A percentile compares a stretch with the other conserved stretches of the same genome.
These are phyloP conservation scores for Globisporangium cederbergense DNA, from an alignment of 352 stramenopile genomes.

Conservation along the genomic window DNA sequence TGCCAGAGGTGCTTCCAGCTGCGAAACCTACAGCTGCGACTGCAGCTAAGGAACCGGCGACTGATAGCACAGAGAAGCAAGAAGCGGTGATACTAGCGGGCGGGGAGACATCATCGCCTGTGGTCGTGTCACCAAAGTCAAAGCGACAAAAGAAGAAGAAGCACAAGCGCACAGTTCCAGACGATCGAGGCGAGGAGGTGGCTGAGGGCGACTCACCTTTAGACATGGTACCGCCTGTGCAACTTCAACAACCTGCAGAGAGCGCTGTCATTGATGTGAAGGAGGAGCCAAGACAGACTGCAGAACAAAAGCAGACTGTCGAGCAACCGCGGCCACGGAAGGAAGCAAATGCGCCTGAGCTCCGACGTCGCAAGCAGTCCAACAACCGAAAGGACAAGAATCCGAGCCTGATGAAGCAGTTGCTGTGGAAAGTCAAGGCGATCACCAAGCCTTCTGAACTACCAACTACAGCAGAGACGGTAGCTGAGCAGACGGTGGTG, in stretches of 20 bases:
- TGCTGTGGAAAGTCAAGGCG: conserved; percentile 60
- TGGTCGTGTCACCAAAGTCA: conserved; percentile 6
- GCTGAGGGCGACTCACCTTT: neutral
- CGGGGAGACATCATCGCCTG: neutral
- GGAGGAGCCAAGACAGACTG: too few relatives aligned
- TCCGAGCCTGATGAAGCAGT: conserved; percentile 45
- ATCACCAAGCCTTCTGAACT: neutral
- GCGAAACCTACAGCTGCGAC: neutral
- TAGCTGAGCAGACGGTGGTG: neutral
- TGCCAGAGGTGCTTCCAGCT: too few relatives aligned
- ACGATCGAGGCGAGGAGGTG: neutral
- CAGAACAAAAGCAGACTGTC: neutral
- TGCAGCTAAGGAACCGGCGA: neutral
- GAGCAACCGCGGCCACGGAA: conserved; percentile 8
- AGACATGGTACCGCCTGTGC: neutral
- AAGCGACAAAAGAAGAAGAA: conserved; percentile 17
- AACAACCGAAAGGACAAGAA: conserved; percentile 7
- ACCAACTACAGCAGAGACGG: conserved; percentile 12
- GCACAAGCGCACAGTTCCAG: neutral
- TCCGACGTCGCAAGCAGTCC: conserved; percentile 13
- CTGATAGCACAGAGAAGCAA: neutral
- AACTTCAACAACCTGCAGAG: neutral
- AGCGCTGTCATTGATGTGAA: neutral
- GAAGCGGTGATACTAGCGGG: neutral
- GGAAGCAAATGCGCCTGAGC: conserved; percentile 3